Evolutionary conservation across 1,139 yeast species (phyloP).

Genomic region (Meyerozyma smithsonii): DNA sequence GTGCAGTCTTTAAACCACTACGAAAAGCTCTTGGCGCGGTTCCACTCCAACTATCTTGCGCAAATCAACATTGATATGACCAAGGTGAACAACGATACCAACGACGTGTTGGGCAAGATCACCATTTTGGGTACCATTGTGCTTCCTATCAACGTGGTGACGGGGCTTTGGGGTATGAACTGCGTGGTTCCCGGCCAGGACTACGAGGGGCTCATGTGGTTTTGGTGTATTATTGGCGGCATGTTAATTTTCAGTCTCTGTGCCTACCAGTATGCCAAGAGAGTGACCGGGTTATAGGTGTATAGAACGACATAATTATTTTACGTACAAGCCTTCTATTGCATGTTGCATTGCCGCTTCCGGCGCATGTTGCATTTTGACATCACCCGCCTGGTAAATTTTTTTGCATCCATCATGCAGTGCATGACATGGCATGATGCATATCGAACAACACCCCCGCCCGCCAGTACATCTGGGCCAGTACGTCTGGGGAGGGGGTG

Average conservation of each 20-base stretch:
- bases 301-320: neutral
- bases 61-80: slow-evolving; percentile 98
- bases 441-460: neutral
- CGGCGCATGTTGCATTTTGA: neutral
- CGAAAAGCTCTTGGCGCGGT: slow-evolving; percentile 86
- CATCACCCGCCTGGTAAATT: no score
- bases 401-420: neutral
- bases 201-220: slow-evolving; percentile 71
- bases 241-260: slow-evolving; percentile 35
- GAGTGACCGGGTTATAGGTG: slow-evolving; percentile 32
- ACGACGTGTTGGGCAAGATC: slow-evolving; percentile 90
- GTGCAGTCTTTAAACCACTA: slow-evolving; percentile 90
- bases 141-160: slow-evolving; percentile 86
- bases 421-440: neutral
- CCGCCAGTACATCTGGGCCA: no score
- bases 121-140: slow-evolving; percentile 94
- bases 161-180: slow-evolving; percentile 99
- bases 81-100: slow-evolving; percentile 93
- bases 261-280: slow-evolving; percentile 40
- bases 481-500: no score
- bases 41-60: slow-evolving; percentile 92
- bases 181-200: slow-evolving; percentile 94
- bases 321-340: neutral
- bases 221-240: slow-evolving; percentile 43
- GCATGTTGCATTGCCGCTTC: neutral